phyloP scores from a whole-genome alignment of 768 basidiomycete genomes.

The Tephrocybe sp. region DNA sequence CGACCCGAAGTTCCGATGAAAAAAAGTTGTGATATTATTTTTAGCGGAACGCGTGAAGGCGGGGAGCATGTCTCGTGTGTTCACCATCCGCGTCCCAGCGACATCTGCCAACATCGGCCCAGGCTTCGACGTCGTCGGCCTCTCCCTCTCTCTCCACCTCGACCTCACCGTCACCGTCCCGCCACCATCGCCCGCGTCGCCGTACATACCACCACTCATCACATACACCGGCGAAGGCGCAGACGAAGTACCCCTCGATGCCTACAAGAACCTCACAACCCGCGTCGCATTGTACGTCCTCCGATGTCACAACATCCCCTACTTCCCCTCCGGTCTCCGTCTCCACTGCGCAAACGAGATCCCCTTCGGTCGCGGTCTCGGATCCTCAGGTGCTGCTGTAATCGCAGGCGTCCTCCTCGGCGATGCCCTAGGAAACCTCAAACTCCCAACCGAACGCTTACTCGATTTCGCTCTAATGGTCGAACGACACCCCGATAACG shows the following conservation, averaged over 20 bases:
- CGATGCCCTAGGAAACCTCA: slow-evolving; percentile 73
- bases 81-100: slow-evolving; percentile 87
- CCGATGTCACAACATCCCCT: slow-evolving; percentile 75
- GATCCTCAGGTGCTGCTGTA: slow-evolving; percentile 98
- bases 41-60: too few species aligned
- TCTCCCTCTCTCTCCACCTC: slow-evolving; percentile 86
- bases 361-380: slow-evolving; percentile 95
- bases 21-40: not conserved
- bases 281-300: slow-evolving; percentile 97
- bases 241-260: slow-evolving; percentile 85
- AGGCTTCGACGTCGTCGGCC: slow-evolving; percentile 98
- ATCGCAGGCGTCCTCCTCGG: slow-evolving; percentile 94
- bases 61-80: slow-evolving; percentile 34
- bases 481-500: slow-evolving; percentile 98
- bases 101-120: slow-evolving; percentile 99
- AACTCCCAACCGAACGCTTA: slow-evolving; percentile 66
- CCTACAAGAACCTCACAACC: slow-evolving; percentile 96
- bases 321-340: slow-evolving; percentile 73
- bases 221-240: slow-evolving; percentile 88
- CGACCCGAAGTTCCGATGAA: not conserved
- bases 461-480: slow-evolving; percentile 99
- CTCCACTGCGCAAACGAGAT: slow-evolving; percentile 90
- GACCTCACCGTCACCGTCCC: slow-evolving; percentile 25
- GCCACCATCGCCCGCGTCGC: slow-evolving; percentile 11
- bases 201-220: slow-evolving; percentile 54